Percentiles rank a stretch among this genome's conserved stretches.
Conservation (phyloP, 768 basidiomycete species). For the Rossbeevera mucosa region DNA sequence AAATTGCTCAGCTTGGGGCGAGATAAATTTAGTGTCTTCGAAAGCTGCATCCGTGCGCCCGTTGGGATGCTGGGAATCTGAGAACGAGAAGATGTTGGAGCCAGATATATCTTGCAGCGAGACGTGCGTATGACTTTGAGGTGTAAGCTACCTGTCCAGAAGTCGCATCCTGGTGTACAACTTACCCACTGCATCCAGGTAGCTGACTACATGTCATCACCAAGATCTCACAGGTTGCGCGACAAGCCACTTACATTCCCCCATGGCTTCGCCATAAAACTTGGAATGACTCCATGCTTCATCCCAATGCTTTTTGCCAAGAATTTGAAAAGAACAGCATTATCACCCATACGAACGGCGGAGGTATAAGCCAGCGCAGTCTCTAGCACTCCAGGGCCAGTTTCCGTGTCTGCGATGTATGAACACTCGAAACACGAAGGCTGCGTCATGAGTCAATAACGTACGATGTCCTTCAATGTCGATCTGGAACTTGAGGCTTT, state of each 20-base stretch:
- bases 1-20: slow-evolving; percentile 83
- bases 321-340: slow-evolving; percentile 90
- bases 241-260: slow-evolving; percentile 57
- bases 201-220: slow-evolving; percentile 44
- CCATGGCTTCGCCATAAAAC: slow-evolving; percentile 99
- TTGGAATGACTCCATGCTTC: slow-evolving; percentile 82
- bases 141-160: background rate
- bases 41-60: slow-evolving; percentile 71
- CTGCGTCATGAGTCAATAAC: slow-evolving; percentile 12
- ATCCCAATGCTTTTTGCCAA: slow-evolving; percentile 90
- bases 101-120: slow-evolving; percentile 69
- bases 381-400: slow-evolving; percentile 84
- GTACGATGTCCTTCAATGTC: slow-evolving; percentile 84
- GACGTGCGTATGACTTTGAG: slow-evolving; percentile 80
- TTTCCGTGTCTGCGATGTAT: slow-evolving; percentile 70
- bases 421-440: background rate
- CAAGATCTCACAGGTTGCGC: background rate
- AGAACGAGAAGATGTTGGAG: slow-evolving; percentile 74
- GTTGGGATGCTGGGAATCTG: slow-evolving; percentile 50
- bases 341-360: slow-evolving; percentile 81
- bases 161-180: slow-evolving; percentile 10
- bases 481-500: slow-evolving; percentile 65
- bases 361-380: slow-evolving; percentile 83
- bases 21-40: slow-evolving; percentile 81
- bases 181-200: slow-evolving; percentile 91